Evolutionary conservation across 78 protist species (phyloP).

Genomic region (Corallochytrium limacisporum): DNA sequence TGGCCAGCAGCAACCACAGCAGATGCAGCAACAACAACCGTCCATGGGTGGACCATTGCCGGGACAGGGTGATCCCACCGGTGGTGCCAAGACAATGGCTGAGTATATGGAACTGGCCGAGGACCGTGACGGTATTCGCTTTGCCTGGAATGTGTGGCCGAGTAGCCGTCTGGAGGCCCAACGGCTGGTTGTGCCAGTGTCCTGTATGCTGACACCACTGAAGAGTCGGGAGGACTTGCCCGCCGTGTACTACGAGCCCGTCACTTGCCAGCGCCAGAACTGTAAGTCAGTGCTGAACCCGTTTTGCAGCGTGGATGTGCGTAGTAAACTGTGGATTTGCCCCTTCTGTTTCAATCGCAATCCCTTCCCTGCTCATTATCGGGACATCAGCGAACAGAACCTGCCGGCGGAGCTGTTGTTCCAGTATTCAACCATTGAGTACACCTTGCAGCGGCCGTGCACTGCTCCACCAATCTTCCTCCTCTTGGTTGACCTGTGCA

Average conservation of each 20-base stretch:
- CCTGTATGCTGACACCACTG: slow-evolving; percentile 86
- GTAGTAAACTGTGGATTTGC: slow-evolving; percentile 60
- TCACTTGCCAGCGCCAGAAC: slow-evolving; percentile 44
- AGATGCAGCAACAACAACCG: too few species aligned
- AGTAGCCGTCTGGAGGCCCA: slow-evolving; percentile 42
- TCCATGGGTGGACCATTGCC: too few species aligned
- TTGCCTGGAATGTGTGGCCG: slow-evolving; percentile 75
- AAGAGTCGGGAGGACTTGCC: slow-evolving; percentile 35
- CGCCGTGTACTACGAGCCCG: slow-evolving; percentile 72
- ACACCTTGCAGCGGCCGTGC: slow-evolving; percentile 29
- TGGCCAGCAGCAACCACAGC: too few species aligned
- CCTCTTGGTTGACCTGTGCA: slow-evolving; percentile 76
- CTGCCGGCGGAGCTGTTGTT: slow-evolving; percentile 86
- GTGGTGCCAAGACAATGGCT: too few species aligned
- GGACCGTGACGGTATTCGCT: slow-evolving; percentile 70
- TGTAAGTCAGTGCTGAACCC: slow-evolving; percentile 81
- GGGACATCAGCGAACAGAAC: slow-evolving; percentile 42
- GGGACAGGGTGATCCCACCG: too few species aligned
- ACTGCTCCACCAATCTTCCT: slow-evolving; percentile 63
- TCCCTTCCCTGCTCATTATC: slow-evolving; percentile 79
- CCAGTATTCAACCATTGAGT: slow-evolving; percentile 63
- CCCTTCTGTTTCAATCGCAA: slow-evolving; percentile 81
- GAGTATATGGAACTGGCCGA: slow-evolving; percentile 12
- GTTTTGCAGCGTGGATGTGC: slow-evolving; percentile 61
- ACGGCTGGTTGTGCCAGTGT: slow-evolving; percentile 78